Conservation (phyloP, 2,329 filamentous ascomycete genomes). For the Talaromyces sp. region DNA sequence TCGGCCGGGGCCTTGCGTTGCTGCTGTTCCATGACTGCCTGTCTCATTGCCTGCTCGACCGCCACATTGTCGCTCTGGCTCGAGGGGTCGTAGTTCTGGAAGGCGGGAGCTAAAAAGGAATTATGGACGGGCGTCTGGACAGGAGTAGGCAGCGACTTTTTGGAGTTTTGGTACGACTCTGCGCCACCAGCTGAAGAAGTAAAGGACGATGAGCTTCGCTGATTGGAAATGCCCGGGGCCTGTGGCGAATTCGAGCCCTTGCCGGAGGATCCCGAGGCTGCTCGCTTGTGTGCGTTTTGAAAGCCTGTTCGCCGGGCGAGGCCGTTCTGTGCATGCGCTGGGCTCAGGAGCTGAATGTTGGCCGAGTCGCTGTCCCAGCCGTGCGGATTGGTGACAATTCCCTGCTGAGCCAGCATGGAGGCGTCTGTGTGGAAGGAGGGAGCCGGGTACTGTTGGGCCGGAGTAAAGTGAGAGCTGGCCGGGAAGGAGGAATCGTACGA, state of each 20-base stretch:
- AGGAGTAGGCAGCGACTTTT: conserved; percentile 53
- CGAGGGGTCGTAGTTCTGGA: conserved; percentile 41
- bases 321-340: conserved; percentile 26
- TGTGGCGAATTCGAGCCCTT: conserved; percentile 39
- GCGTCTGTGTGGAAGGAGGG: conserved; percentile 21
- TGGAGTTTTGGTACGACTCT: conserved; percentile 26
- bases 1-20: conserved; percentile 31
- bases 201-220: conserved; percentile 27
- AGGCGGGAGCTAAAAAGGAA: conserved; percentile 42
- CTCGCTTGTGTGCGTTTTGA: conserved; percentile 28
- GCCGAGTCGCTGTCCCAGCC: conserved; percentile 25
- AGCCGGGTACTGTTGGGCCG: conserved; percentile 19
- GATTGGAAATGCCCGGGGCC: conserved; percentile 20
- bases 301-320: conserved; percentile 15
- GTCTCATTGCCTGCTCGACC: conserved; percentile 57
- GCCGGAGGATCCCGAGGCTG: conserved; percentile 39
- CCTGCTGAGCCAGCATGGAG: conserved; percentile 37
- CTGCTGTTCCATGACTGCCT: conserved; percentile 48
- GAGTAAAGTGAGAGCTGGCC: conserved; percentile 25
- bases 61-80: conserved; percentile 36
- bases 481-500: conserved; percentile 35
- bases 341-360: conserved; percentile 31
- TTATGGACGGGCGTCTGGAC: conserved; percentile 50
- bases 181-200: conserved; percentile 32
- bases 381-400: conserved; percentile 25